Evolutionary conservation across 2,329 filamentous ascomycete species (phyloP).

Genomic region (Madurella fahalii): DNA sequence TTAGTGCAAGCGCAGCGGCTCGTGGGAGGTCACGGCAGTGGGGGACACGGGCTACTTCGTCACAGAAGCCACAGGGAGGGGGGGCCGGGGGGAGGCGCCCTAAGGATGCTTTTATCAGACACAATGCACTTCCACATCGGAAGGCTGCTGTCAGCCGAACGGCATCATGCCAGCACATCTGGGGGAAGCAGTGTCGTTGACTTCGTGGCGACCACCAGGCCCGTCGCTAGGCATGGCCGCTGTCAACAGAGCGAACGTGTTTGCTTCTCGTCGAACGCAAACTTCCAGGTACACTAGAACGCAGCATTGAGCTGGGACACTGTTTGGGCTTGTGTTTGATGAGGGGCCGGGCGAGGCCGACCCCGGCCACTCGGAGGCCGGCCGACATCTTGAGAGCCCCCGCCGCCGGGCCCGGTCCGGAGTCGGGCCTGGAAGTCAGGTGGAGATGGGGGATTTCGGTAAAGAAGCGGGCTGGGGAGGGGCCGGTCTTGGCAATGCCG

Average conservation of each 20-base stretch:
- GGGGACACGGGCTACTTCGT: neutral
- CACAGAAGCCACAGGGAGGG: neutral
- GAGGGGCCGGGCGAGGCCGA: neutral
- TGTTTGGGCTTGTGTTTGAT: constrained; percentile 3
- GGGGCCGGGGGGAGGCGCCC: too few species aligned
- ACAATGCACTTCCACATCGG: neutral
- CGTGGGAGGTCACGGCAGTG: constrained; percentile 1
- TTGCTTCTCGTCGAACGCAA: too few species aligned
- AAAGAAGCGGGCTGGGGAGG: neutral
- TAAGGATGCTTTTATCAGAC: neutral
- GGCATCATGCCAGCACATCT: constrained; percentile 8
- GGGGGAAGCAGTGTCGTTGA: neutral
- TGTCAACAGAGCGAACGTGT: too few species aligned
- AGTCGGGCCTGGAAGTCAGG: neutral
- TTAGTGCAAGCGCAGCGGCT: constrained; percentile 1
- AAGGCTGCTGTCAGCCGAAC: neutral
- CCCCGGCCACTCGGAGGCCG: neutral
- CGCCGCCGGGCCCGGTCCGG: constrained; percentile 12
- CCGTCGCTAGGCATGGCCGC: neutral
- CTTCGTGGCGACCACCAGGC: neutral
- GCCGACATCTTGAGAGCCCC: neutral
- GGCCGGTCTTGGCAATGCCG: neutral
- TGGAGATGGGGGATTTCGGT: neutral
- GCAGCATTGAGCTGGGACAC: too few species aligned
- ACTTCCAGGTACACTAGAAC: too few species aligned